phyloP scores from a whole-genome alignment of 768 basidiomycete genomes.

The Cystobasidium onofrii region DNA sequence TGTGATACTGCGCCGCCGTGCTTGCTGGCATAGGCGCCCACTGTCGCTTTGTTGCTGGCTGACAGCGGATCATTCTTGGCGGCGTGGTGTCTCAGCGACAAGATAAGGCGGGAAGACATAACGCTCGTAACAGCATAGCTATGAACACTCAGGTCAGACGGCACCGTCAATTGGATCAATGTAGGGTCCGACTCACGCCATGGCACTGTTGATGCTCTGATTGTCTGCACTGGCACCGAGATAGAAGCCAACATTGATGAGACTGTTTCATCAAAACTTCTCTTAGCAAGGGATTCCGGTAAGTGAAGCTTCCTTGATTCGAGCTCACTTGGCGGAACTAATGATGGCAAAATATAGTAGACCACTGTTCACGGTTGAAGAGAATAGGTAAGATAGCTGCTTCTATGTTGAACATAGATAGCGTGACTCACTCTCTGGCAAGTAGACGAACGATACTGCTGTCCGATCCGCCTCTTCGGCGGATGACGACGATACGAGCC shows the following conservation, averaged over 20 bases:
- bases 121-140: background rate
- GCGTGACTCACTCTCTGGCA: background rate
- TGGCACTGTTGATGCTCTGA: background rate
- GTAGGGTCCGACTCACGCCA: background rate
- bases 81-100: background rate
- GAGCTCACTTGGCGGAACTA: constrained; percentile 11
- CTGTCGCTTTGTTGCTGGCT: background rate
- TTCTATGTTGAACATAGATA: background rate
- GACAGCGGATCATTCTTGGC: background rate
- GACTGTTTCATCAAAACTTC: background rate
- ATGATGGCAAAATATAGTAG: constrained; percentile 21
- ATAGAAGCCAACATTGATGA: constrained; percentile 17
- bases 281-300: background rate
- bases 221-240: background rate
- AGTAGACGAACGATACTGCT: background rate
- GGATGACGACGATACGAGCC: constrained; percentile 1
- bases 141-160: too few relatives aligned
- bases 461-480: background rate
- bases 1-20: background rate
- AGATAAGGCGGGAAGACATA: background rate
- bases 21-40: background rate
- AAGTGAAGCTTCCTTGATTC: background rate
- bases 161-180: too few relatives aligned
- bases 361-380: background rate
- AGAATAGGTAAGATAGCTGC: background rate